Conservation (phyloP, 805 yeast species). For the Hanseniaspora singularis region DNA sequence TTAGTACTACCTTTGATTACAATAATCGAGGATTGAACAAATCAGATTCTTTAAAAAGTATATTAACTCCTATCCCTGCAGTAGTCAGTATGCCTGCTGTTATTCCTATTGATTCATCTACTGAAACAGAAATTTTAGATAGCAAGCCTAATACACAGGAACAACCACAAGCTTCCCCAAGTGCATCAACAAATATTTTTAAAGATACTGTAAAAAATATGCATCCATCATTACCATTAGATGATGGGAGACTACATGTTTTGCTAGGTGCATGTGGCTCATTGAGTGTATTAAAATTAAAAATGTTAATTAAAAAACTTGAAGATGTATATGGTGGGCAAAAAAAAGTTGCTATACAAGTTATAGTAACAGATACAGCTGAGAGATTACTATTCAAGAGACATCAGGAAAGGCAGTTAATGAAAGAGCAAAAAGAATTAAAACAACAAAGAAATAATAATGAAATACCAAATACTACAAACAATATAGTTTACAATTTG, state of each 20-base stretch:
- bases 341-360: constrained; percentile 66
- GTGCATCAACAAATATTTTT: neutral
- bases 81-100: too few relatives aligned
- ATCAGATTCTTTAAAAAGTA: too few relatives aligned
- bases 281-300: constrained; percentile 70
- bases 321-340: constrained; percentile 61
- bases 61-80: too few relatives aligned
- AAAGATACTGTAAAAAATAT: constrained; percentile 38
- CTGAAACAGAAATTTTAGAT: too few relatives aligned
- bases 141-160: too few relatives aligned
- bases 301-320: constrained; percentile 63
- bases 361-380: constrained; percentile 76
- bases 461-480: too few relatives aligned
- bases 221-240: constrained; percentile 58
- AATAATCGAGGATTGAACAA: too few relatives aligned
- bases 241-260: constrained; percentile 80
- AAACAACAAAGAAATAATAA: constrained; percentile 4
- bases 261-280: constrained; percentile 83
- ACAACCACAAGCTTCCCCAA: too few relatives aligned
- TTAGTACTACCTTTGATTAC: too few relatives aligned
- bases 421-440: constrained; percentile 18
- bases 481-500: too few relatives aligned
- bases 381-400: constrained; percentile 46
- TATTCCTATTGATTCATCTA: too few relatives aligned
- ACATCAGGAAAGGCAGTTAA: constrained; percentile 14